phyloP scores from a whole-genome alignment of 2,329 filamentous ascomycete genomes.

The Fusarium paranaense region DNA sequence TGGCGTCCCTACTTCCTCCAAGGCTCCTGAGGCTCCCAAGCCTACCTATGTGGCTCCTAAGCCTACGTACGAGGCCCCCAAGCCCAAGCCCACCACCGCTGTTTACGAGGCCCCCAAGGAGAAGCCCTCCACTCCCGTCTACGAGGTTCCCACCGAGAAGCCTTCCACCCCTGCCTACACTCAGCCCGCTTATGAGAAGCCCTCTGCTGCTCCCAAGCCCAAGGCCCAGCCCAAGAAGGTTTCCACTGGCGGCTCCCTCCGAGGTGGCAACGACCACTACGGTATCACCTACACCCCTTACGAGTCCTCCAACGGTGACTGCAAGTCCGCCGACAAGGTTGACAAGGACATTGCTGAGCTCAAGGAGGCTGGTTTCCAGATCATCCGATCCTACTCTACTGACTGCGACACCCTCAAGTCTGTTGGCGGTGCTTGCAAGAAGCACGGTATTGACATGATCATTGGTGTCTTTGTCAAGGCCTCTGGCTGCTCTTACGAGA shows the following conservation, averaged over 20 bases:
- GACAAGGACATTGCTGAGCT: slow-evolving; percentile 71
- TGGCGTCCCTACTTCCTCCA: slow-evolving; percentile 47
- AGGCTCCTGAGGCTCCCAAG: slow-evolving; percentile 33
- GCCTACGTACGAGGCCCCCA: slow-evolving; percentile 22
- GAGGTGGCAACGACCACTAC: slow-evolving; percentile 67
- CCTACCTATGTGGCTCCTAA: slow-evolving; percentile 27
- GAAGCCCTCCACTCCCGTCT: slow-evolving; percentile 29
- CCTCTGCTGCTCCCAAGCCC: slow-evolving; percentile 41
- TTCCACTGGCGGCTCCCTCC: slow-evolving; percentile 47
- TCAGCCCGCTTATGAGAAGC: slow-evolving; percentile 23
- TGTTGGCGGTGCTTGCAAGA: slow-evolving; percentile 76
- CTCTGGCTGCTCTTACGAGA: slow-evolving; percentile 67
- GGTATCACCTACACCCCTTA: slow-evolving; percentile 87
- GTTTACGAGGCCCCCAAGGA: slow-evolving; percentile 39
- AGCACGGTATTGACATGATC: slow-evolving; percentile 81
- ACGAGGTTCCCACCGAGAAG: slow-evolving; percentile 18
- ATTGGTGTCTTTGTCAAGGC: slow-evolving; percentile 87
- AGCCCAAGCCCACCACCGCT: slow-evolving; percentile 5
- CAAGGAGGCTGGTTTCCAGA: slow-evolving; percentile 73
- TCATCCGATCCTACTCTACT: slow-evolving; percentile 88
- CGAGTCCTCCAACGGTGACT: slow-evolving; percentile 64
- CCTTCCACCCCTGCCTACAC: slow-evolving; percentile 17
- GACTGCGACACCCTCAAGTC: slow-evolving; percentile 86
- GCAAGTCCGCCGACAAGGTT: slow-evolving; percentile 73
- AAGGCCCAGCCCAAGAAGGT: slow-evolving; percentile 39